A percentile compares a stretch with the other conserved stretches of the same genome.
These are phyloP conservation scores for Leccinum disarticulatum DNA, from an alignment of 768 basidiomycete species.

Conservation along the genomic window DNA sequence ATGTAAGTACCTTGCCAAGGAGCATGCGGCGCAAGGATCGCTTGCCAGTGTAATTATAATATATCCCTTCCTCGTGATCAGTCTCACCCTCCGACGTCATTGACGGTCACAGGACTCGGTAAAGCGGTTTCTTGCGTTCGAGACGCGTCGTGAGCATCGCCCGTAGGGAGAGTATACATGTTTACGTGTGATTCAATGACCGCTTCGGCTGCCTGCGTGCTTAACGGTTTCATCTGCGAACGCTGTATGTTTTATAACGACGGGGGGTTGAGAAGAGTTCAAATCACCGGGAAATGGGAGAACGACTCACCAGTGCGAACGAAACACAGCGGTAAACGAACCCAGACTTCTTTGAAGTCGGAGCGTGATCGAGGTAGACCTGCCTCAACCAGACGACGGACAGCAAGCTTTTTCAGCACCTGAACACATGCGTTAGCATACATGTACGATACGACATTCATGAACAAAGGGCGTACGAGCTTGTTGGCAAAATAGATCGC, in stretches of 20 bases:
- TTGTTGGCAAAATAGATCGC: constrained; percentile 60
- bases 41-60: neutral
- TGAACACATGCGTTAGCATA: neutral
- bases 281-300: neutral
- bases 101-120: neutral
- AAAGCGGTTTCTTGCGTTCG: neutral
- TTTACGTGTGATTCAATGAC: constrained; percentile 38
- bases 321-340: constrained; percentile 40
- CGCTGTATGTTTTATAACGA: constrained; percentile 18
- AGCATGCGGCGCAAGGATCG: neutral
- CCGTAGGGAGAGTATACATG: constrained; percentile 31
- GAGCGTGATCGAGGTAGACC: constrained; percentile 37
- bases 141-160: neutral
- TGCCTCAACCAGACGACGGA: constrained; percentile 30
- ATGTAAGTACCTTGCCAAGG: too few species aligned
- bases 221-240: constrained; percentile 28
- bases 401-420: constrained; percentile 42
- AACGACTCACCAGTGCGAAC: constrained; percentile 40
- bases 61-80: neutral
- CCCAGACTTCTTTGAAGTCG: constrained; percentile 41
- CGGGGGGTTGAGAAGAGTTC: neutral
- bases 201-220: constrained; percentile 28
- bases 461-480: constrained; percentile 41
- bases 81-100: constrained; percentile 11
- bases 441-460: neutral